A percentile compares a stretch with the other conserved stretches of the same genome.
phyloP scores from a whole-genome alignment of 1,284 basidiomycete species.

The Ustilago curta region DNA sequence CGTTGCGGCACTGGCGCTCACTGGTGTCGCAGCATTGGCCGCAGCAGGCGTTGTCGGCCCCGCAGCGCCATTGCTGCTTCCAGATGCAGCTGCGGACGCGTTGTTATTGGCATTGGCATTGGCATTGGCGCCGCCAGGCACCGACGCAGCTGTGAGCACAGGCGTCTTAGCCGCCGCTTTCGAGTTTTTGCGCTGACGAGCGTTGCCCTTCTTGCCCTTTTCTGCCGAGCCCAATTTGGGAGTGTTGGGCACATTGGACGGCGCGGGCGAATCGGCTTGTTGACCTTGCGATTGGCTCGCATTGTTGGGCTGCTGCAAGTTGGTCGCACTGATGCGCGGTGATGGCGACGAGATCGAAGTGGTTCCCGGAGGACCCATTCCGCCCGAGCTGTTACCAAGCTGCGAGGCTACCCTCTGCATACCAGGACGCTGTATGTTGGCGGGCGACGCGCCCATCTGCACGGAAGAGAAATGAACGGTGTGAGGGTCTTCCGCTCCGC shows the following conservation, averaged over 20 bases:
- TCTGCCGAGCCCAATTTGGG: slow-evolving; percentile 54
- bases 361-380: slow-evolving; percentile 57
- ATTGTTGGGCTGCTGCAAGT: slow-evolving; percentile 26
- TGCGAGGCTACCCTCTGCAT: slow-evolving; percentile 50
- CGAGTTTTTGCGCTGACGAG: slow-evolving; percentile 49
- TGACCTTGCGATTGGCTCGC: slow-evolving; percentile 11
- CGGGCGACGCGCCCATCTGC: slow-evolving; percentile 52
- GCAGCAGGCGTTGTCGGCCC: slow-evolving; percentile 48
- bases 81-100: slow-evolving; percentile 5
- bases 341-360: slow-evolving; percentile 52
- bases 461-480: slow-evolving; percentile 37
- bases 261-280: slow-evolving; percentile 33
- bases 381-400: slow-evolving; percentile 29
- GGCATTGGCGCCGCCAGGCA: slow-evolving; percentile 26
- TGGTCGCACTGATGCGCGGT: slow-evolving; percentile 38
- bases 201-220: slow-evolving; percentile 57
- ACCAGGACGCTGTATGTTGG: slow-evolving; percentile 40
- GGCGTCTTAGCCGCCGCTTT: slow-evolving; percentile 56
- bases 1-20: slow-evolving; percentile 46
- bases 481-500: slow-evolving; percentile 33
- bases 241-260: slow-evolving; percentile 44
- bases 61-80: slow-evolving; percentile 30
- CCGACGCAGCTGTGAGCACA: slow-evolving; percentile 42
- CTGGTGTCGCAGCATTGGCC: slow-evolving; percentile 51
- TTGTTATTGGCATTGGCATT: slow-evolving; percentile 7